These are phyloP conservation scores for Glycine latifolia DNA, from an alignment of 306 rosid species.

Conservation along the genomic window DNA sequence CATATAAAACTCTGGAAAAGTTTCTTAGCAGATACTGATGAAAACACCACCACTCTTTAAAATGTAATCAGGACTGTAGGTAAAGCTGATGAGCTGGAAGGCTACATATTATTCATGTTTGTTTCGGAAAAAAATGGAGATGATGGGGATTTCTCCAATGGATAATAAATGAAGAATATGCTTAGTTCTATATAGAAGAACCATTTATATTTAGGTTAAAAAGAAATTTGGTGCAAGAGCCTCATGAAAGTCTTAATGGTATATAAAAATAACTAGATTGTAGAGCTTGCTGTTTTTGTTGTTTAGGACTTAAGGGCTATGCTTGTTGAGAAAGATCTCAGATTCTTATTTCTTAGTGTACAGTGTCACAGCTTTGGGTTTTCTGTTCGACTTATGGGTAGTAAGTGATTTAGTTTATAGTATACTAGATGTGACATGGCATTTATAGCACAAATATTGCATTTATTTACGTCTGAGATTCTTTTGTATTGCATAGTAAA, in stretches of 20 bases:
- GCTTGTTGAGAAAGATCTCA: not conserved
- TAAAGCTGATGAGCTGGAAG: slow-evolving; percentile 3
- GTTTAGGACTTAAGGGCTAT: not conserved
- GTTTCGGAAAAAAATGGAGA: not conserved
- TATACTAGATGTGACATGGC: not conserved
- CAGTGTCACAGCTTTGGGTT: not conserved
- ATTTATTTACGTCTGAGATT: not conserved
- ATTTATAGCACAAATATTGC: not conserved
- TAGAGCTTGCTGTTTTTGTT: not conserved
- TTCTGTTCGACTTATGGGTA: not conserved
- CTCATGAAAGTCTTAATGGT: not conserved
- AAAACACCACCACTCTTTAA: not conserved
- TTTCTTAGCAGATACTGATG: not conserved
- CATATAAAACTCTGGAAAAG: not conserved
- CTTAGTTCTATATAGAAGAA: not conserved
- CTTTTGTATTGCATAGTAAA: not conserved
- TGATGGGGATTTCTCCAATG: not conserved
- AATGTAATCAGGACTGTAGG: not conserved
- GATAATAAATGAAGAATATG: not conserved
- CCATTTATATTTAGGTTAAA: not conserved
- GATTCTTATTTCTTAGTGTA: not conserved
- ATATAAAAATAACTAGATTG: not conserved
- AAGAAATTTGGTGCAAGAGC: not conserved
- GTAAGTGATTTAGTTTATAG: not conserved
- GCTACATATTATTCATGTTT: not conserved